Evolutionary conservation across 495 filamentous ascomycete species (phyloP).

Genomic region (Penicillium macrosclerotiorum): DNA sequence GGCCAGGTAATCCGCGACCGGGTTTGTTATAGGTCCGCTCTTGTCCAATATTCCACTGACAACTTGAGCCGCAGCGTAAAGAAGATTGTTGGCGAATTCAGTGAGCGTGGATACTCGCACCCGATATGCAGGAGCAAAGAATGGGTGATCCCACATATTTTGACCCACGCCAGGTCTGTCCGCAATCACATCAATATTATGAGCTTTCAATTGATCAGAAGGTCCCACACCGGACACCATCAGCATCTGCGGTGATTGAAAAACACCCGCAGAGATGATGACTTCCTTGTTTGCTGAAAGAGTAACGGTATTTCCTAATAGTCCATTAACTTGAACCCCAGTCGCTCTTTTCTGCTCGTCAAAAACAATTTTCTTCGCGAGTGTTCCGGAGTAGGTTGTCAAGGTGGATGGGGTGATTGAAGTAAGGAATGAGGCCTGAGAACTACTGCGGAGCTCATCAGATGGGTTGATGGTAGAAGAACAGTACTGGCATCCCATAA

Average conservation of each 20-base stretch:
- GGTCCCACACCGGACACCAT: conserved; percentile 16
- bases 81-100: conserved; percentile 8
- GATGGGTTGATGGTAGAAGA: conserved; percentile 37
- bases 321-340: conserved; percentile 18
- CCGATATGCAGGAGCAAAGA: conserved; percentile 13
- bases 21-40: conserved; percentile 35
- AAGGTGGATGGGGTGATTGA: conserved; percentile 8
- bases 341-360: conserved; percentile 18
- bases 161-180: conserved; percentile 14
- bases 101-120: conserved; percentile 24
- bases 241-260: conserved; percentile 13
- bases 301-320: conserved; percentile 12
- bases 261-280: conserved; percentile 13
- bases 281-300: conserved; percentile 14
- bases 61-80: conserved; percentile 12
- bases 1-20: conserved; percentile 38
- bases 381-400: conserved; percentile 16
- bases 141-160: conserved; percentile 17
- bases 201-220: background rate
- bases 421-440: conserved; percentile 34
- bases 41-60: conserved; percentile 3
- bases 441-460: conserved; percentile 36
- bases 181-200: conserved; percentile 5
- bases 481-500: conserved; percentile 41
- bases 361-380: conserved; percentile 29